Conservation (phyloP, 148 eudicot species). For the Fagopyrum esculentum region DNA sequence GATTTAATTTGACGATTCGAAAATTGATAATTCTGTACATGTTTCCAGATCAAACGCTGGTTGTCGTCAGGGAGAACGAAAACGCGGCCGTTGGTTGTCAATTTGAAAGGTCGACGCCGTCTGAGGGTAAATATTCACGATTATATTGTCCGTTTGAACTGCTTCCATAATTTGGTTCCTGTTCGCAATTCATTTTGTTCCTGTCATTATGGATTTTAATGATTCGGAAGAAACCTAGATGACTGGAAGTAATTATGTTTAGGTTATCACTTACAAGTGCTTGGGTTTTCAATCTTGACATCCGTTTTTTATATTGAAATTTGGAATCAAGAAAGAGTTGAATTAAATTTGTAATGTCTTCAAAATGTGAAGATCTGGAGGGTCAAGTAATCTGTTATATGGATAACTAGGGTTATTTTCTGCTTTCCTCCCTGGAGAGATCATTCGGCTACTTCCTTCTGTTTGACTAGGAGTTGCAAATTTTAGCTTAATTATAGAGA, state of each 20-base stretch:
- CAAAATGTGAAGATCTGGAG: neutral
- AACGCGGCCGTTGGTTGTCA: neutral
- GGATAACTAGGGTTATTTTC: neutral
- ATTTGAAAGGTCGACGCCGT: neutral
- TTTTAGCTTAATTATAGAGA: neutral
- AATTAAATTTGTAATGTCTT: neutral
- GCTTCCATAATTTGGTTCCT: neutral
- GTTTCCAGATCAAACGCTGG: neutral
- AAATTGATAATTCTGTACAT: neutral
- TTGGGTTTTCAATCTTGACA: neutral
- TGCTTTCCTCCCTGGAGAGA: neutral
- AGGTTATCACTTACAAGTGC: neutral
- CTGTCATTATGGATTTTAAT: neutral
- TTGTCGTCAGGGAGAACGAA: neutral
- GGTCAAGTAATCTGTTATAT: neutral
- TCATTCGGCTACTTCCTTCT: neutral
- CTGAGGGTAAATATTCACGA: neutral
- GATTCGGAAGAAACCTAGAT: slow-evolving; percentile 4
- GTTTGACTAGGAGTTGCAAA: neutral
- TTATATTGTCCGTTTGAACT: neutral
- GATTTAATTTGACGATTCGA: neutral
- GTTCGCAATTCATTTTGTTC: neutral
- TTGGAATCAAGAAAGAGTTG: neutral
- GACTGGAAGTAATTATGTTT: neutral
- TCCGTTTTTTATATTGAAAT: neutral